phyloP scores from a whole-genome alignment of 805 yeast species.

The Wickerhamiella azymoides region DNA sequence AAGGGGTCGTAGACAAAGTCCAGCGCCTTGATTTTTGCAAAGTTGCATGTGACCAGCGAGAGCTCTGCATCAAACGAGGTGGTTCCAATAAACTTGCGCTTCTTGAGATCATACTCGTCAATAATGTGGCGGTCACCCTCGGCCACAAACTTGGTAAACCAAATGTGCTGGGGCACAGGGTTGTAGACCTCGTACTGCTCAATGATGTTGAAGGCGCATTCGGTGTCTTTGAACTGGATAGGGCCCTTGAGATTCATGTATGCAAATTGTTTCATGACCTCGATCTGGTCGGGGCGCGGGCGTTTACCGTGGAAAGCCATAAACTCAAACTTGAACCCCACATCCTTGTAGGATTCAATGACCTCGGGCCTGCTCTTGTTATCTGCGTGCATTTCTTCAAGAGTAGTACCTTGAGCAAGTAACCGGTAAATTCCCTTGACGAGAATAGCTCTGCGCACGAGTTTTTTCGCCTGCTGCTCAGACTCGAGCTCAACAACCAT shows the following conservation, averaged over 20 bases:
- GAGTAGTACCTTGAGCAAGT: conserved; percentile 57
- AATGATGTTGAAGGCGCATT: conserved; percentile 51
- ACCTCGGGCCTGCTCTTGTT: conserved; percentile 27
- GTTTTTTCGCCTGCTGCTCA: conserved; percentile 51
- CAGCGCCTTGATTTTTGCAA: conserved; percentile 58
- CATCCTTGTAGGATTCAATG: conserved; percentile 28
- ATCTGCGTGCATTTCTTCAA: conserved; percentile 44
- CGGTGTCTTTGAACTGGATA: conserved; percentile 65
- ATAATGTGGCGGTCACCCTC: conserved; percentile 50
- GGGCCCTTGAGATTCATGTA: conserved; percentile 65
- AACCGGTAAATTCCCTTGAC: conserved; percentile 67
- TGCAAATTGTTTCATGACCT: conserved; percentile 55
- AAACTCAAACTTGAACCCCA: conserved; percentile 69
- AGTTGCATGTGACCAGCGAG: conserved; percentile 72
- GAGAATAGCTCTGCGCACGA: conserved; percentile 55
- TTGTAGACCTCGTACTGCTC: conserved; percentile 43
- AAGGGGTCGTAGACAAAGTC: conserved; percentile 82
- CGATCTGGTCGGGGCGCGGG: conserved; percentile 35
- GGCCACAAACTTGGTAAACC: conserved; percentile 68
- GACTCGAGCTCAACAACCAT: conserved; percentile 48
- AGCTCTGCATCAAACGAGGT: conserved; percentile 94
- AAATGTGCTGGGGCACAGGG: conserved; percentile 28
- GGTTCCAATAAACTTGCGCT: conserved; percentile 82
- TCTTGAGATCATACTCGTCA: conserved; percentile 68
- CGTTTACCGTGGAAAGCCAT: conserved; percentile 63